Base-by-base conservation (phyloP, 306 rosid genomes). In the Crotalaria pallida region DNA sequence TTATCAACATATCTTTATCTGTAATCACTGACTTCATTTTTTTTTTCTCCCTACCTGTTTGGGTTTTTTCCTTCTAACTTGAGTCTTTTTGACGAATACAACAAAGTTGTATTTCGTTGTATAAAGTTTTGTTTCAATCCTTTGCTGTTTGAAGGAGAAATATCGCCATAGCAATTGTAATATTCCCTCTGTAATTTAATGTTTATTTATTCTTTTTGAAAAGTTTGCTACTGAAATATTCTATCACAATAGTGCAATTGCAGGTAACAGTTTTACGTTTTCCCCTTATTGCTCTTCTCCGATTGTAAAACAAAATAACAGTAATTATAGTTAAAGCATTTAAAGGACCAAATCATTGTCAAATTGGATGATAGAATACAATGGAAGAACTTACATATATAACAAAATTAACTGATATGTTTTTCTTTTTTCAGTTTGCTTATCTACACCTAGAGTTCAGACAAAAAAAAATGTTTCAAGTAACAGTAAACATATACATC, bases 11-110 rank as follows among this genome's bases (percentile, higher is more conserved):
- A 22, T 24, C 17, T 13, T 10, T 24, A 23, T 34, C 74, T 52
- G 12, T 63, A 18, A 8, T 75, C 29, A 72, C 36, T 34, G 16
- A 13, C 51, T 31, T 21, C 12, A 48, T 56, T n/a, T 33, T 23
- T 16, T 26, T 64, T 44, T 45, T 4, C 11, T 44, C 65, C 8
- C 29, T 16, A 45, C 10, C 31, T 24, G 29, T 57, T 40, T 68
- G 70, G 72, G 76, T n/a, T 77, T 47, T 47, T 76, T 65, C 36
- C 71, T 71, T 75, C 71, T 64, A 59, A 51, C 76, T 34, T 50
- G 16, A 8, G 1, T 63, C 62, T 21, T 58, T 36, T 53, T 17
- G 65, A 71, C 67, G 34, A 65, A 74, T 36, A 67, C 69, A 67
- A 63, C 44, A 50, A 19, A 44, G 45, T 50, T 67, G 31, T 60